A percentile compares a stretch with the other conserved stretches of the same genome.
Conservation (phyloP, 2,329 filamentous ascomycete genomes). For the Verticillium zaregamsianum region DNA sequence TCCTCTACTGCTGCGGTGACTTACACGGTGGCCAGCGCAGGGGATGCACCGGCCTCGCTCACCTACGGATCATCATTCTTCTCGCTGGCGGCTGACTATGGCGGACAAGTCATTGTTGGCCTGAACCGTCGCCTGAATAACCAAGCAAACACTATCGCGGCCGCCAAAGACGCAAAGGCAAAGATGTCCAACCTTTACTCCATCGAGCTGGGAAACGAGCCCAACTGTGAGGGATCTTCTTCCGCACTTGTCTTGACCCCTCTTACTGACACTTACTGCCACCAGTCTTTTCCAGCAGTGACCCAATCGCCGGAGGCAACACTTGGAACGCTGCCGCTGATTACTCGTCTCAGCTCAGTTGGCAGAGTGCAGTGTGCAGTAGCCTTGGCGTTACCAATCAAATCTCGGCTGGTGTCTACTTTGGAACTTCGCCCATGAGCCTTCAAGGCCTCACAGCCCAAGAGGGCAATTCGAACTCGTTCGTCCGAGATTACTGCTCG, state of each 20-base stretch:
- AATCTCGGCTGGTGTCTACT: constrained; percentile 30
- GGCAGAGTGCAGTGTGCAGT: constrained; percentile 25
- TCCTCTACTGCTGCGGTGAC: constrained; percentile 39
- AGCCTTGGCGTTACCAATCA: constrained; percentile 21
- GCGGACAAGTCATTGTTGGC: constrained; percentile 41
- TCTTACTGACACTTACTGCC: not conserved
- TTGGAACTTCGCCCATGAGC: constrained; percentile 27
- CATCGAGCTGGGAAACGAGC: constrained; percentile 55
- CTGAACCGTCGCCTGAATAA: constrained; percentile 50
- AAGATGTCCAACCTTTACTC: constrained; percentile 45
- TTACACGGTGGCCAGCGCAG: constrained; percentile 42
- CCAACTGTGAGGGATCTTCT: constrained; percentile 38
- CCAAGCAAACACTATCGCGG: constrained; percentile 47
- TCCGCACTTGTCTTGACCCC: not conserved
- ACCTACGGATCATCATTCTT: constrained; percentile 51
- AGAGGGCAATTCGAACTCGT: constrained; percentile 10
- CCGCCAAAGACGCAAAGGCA: constrained; percentile 26
- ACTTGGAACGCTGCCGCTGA: constrained; percentile 27
- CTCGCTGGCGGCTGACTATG: constrained; percentile 42
- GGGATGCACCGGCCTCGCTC: constrained; percentile 43
- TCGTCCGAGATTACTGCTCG: constrained; percentile 36
- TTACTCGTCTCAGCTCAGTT: constrained; percentile 23
- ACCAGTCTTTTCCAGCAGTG: constrained; percentile 9
- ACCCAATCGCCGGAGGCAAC: constrained; percentile 18
- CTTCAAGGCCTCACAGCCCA: constrained; percentile 18